Base-by-base conservation (phyloP, 805 yeast species). In the Starmerella bombicola region DNA sequence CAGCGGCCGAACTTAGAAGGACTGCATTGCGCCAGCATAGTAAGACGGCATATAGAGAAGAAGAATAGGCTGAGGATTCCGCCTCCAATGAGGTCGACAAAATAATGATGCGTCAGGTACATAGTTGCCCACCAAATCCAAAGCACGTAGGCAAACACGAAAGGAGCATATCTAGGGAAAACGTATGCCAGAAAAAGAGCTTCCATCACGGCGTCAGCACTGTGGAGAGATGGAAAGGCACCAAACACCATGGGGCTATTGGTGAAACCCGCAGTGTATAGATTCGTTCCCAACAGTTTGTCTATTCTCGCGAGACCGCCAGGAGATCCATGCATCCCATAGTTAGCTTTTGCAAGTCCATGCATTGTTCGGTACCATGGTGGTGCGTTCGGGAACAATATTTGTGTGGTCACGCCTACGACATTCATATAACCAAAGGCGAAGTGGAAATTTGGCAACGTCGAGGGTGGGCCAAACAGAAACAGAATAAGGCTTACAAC, bases 71-170 rank as follows among this genome's bases (percentile, higher is more conserved):
- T 76, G 42, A 91, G 66, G n/a, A 76, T 70, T 2, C 95, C 88
- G 18, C 98, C 98, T n/a, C 83, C 88, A 55, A 83, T 82, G 39
- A 88, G 72, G 58, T 88, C 97, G 45, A 88, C 75, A 56, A 91
- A 91, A 60, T 88, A 88, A 63, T 88, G 98, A 62, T 88, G 98
- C 0, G 96, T 88, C 55, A 88, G 69, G 61, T 88, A 88, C 98
- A 88, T 88, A 13, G 97, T 91, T 37, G 91, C 73, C 93, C 95
- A 91, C 97, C 97, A 88, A 51, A 91, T 70, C 93, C 94, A 84
- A 48, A 75, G 64, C n/a, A 84, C 91, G 58, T 88, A 91, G 16
- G 68, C 61, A 57, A 78, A 69, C 68, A 84, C 81, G 5, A 81
- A 45, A 6, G 79, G 75, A 1, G 74, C 67, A 35, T 66, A 66